phyloP scores from a whole-genome alignment of 257 asterid species.

The Rauvolfia tetraphylla region DNA sequence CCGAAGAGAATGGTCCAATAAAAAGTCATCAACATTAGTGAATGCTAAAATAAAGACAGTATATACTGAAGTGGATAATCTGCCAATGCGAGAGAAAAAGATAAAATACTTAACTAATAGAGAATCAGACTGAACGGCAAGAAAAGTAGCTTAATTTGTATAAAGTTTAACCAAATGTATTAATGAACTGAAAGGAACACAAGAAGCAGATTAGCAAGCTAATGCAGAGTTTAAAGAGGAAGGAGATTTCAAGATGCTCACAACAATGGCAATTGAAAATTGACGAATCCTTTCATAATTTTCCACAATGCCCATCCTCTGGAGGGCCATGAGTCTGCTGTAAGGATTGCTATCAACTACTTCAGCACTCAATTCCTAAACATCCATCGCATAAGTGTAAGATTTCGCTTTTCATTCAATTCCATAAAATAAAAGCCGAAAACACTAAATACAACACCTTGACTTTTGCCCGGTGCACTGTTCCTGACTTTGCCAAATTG shows the following conservation, averaged over 20 bases:
- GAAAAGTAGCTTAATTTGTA: not conserved
- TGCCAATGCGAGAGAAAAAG: not conserved
- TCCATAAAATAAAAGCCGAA: slow-evolving; percentile 1
- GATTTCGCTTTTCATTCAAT: slow-evolving; percentile 2
- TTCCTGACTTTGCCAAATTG: slow-evolving; percentile 39
- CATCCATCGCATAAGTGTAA: slow-evolving; percentile 12
- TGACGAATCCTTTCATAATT: slow-evolving; percentile 87
- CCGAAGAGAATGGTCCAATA: not conserved
- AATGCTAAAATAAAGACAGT: not conserved
- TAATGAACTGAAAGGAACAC: not conserved
- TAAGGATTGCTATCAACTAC: slow-evolving; percentile 97
- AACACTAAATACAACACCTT: slow-evolving; percentile 41
- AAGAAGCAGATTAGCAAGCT: not conserved
- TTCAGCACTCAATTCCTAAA: slow-evolving; percentile 88
- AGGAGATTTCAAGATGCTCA: slow-evolving; percentile 31
- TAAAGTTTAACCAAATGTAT: not conserved
- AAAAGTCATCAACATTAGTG: not conserved
- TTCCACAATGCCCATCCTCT: slow-evolving; percentile 96
- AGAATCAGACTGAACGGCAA: not conserved
- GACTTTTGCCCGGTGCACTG: slow-evolving; percentile 59
- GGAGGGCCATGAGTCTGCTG: slow-evolving; percentile 99
- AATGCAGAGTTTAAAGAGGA: not conserved
- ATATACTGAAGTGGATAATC: not conserved
- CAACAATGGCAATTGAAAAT: slow-evolving; percentile 91
- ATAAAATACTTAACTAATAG: not conserved